A percentile compares a stretch with the other conserved stretches of the same genome.
phyloP scores from a whole-genome alignment of 805 yeast genomes.

The Sugiyamaella smithiae region DNA sequence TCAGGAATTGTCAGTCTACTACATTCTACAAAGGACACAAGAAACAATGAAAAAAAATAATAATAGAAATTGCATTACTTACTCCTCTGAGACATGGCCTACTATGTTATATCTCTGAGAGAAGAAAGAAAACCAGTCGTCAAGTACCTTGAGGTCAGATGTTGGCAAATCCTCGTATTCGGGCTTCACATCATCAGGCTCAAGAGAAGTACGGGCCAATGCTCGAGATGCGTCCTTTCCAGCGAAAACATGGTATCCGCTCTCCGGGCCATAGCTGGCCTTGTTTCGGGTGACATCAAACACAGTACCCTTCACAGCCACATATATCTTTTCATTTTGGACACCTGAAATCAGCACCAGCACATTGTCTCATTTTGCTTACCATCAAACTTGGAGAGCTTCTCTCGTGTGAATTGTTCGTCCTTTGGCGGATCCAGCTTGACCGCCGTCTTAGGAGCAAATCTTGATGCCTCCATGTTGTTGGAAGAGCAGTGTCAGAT shows the following conservation, averaged over 20 bases:
- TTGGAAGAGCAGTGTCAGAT: background rate
- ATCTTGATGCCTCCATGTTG: slow-evolving; percentile 29
- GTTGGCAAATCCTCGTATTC: slow-evolving; percentile 46
- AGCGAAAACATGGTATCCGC: slow-evolving; percentile 65
- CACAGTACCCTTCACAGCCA: slow-evolving; percentile 71
- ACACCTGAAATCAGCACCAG: slow-evolving; percentile 33
- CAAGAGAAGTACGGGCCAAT: slow-evolving; percentile 63
- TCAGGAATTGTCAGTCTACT: too few species aligned
- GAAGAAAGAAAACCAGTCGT: slow-evolving; percentile 72
- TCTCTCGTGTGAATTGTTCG: slow-evolving; percentile 41
- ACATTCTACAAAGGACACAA: too few species aligned
- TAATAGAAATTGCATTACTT: background rate
- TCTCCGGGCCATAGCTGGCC: slow-evolving; percentile 73
- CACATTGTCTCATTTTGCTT: slow-evolving; percentile 17
- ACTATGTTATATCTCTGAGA: slow-evolving; percentile 51
- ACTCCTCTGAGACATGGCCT: slow-evolving; percentile 29
- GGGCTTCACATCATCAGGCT: slow-evolving; percentile 48
- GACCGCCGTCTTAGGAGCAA: slow-evolving; percentile 56
- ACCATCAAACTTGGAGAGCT: slow-evolving; percentile 49
- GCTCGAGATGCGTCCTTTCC: slow-evolving; percentile 80
- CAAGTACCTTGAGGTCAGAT: slow-evolving; percentile 57
- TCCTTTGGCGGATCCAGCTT: slow-evolving; percentile 51
- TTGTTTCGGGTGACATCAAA: slow-evolving; percentile 72
- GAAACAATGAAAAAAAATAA: background rate
- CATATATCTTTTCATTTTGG: slow-evolving; percentile 50